phyloP scores from a whole-genome alignment of 106 monocot genomes.

The Narthecium ossifragum region DNA sequence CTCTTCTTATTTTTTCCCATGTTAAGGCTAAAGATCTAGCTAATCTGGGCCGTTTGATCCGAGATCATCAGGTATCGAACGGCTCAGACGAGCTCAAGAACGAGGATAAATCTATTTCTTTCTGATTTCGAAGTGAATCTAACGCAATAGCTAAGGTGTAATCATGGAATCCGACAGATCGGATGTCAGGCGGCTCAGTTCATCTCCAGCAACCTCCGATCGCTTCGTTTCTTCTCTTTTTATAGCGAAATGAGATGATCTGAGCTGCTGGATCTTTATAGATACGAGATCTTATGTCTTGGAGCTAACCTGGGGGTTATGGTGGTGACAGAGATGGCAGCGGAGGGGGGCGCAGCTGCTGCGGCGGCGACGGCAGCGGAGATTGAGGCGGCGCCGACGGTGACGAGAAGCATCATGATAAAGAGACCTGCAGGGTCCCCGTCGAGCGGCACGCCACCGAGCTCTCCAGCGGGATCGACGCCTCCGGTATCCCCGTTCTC shows the following conservation, averaged over 20 bases:
- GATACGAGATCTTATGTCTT: too few relatives aligned
- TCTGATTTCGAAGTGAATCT: too few relatives aligned
- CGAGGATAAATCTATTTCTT: too few relatives aligned
- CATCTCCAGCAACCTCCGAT: neutral
- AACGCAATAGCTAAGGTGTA: too few relatives aligned
- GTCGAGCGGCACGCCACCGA: constrained; percentile 58
- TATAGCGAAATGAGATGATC: neutral
- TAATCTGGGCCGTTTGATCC: too few relatives aligned
- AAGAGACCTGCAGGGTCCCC: constrained; percentile 68
- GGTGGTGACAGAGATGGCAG: neutral
- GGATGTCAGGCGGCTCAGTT: neutral
- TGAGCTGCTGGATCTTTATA: neutral
- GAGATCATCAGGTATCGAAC: too few relatives aligned
- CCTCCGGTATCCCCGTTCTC: constrained; percentile 89
- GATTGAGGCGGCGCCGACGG: constrained; percentile 43
- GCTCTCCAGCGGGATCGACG: constrained; percentile 55
- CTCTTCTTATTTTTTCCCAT: neutral
- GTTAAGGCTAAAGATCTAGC: too few relatives aligned
- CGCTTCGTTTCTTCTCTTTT: neutral
- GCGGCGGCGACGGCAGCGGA: neutral
- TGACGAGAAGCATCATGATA: constrained; percentile 94
- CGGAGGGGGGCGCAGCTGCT: neutral
- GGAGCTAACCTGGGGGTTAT: too few relatives aligned
- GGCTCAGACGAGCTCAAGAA: too few relatives aligned
- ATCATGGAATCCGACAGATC: too few relatives aligned